A percentile compares a stretch with the other conserved stretches of the same genome.
Conservation (phyloP, 495 filamentous ascomycete genomes). For the Tuber aestivum region DNA sequence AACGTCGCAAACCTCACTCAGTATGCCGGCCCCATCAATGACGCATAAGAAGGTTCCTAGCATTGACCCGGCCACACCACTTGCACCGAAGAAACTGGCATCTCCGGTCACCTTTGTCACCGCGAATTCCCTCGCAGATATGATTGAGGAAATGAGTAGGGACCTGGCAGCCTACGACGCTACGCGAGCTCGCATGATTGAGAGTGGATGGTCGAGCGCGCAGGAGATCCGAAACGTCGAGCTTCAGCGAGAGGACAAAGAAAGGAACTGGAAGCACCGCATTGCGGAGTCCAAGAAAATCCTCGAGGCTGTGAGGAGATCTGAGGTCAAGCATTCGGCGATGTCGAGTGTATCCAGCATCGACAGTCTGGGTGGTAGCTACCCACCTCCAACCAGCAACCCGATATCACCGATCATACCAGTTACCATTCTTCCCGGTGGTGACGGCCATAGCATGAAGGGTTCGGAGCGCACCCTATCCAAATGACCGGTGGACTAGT, state of each 20-base stretch:
- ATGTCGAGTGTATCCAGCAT: slow-evolving; percentile 38
- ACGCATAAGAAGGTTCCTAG: slow-evolving; percentile 41
- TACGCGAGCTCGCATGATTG: slow-evolving; percentile 35
- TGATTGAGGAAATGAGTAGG: slow-evolving; percentile 41
- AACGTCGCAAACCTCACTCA: slow-evolving; percentile 39
- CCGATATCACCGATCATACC: slow-evolving; percentile 21
- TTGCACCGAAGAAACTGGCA: slow-evolving; percentile 33
- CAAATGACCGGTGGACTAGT: slow-evolving; percentile 14
- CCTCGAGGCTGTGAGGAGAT: slow-evolving; percentile 34
- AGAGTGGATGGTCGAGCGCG: slow-evolving; percentile 39
- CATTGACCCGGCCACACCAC: slow-evolving; percentile 40
- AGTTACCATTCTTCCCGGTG: slow-evolving; percentile 15
- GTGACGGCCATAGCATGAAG: slow-evolving; percentile 23
- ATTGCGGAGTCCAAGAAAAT: slow-evolving; percentile 40
- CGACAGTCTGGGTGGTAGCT: slow-evolving; percentile 28
- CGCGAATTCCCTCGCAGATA: slow-evolving; percentile 39
- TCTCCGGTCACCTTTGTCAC: slow-evolving; percentile 29
- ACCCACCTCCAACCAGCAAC: slow-evolving; percentile 14
- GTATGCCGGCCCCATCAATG: slow-evolving; percentile 11
- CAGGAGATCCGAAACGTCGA: slow-evolving; percentile 42
- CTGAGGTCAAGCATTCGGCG: slow-evolving; percentile 35
- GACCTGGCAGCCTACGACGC: slow-evolving; percentile 39
- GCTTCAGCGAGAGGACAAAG: slow-evolving; percentile 32
- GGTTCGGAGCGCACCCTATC: slow-evolving; percentile 30
- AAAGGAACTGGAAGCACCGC: slow-evolving; percentile 30